Percentiles rank a stretch among this genome's conserved stretches.
These are phyloP conservation scores for Pigoraptor vietnamica DNA, from an alignment of 78 protist species.

Conservation along the genomic window DNA sequence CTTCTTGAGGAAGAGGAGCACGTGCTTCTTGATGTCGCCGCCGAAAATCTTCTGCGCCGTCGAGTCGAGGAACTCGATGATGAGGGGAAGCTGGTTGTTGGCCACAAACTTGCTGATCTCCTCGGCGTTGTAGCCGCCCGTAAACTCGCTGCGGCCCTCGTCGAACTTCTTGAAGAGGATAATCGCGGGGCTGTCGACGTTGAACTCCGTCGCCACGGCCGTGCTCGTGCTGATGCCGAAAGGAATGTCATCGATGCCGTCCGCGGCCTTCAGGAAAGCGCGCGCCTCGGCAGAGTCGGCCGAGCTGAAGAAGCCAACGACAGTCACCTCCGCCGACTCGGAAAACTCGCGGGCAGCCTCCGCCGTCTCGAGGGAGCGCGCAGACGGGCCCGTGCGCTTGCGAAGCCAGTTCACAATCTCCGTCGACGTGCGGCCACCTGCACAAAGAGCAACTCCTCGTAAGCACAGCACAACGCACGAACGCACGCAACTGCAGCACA, in stretches of 20 bases:
- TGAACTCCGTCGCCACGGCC: neutral
- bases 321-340: conserved; percentile 15
- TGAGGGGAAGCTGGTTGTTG: conserved; percentile 21
- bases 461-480: neutral
- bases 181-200: conserved; percentile 27
- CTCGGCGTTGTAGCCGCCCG: conserved; percentile 9
- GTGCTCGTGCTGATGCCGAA: conserved; percentile 35
- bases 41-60: conserved; percentile 23
- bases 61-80: conserved; percentile 27
- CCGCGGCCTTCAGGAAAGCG: conserved; percentile 4
- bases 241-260: conserved; percentile 23
- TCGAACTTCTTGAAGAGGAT: conserved; percentile 40
- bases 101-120: conserved; percentile 1
- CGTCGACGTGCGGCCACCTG: conserved; percentile 27
- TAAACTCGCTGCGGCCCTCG: conserved; percentile 13
- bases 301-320: conserved; percentile 41
- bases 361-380: conserved; percentile 24
- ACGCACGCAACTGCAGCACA: no score
- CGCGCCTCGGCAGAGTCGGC: conserved; percentile 23
- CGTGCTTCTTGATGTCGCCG: conserved; percentile 13
- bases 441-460: neutral
- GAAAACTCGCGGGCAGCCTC: conserved; percentile 37
- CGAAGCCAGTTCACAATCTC: conserved; percentile 13
- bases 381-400: conserved; percentile 54
- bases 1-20: conserved; percentile 16